Evolutionary conservation across 306 rosid genomes (phyloP), one percentile per base, ranked within the genome.

Genomic region (Prunus mume): DNA sequence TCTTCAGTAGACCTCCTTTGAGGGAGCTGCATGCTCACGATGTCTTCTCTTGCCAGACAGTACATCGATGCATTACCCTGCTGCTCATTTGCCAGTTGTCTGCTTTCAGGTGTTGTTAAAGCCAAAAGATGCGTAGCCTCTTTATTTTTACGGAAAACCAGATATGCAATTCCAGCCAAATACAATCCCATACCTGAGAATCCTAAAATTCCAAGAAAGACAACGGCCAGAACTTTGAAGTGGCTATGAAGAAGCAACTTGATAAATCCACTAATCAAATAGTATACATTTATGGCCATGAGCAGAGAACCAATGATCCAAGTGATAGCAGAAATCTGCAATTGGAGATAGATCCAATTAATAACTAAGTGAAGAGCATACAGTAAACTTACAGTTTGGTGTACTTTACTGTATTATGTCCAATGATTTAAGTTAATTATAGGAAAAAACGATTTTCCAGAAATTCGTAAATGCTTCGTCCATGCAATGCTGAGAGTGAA

Each of bases 21-120:
- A 76, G 99, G 99, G 73, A 95, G 87, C 65, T 95, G 99, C 99
- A 89, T 90, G 90, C 86, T 90, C 18, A 81, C 90, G 67, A 89
- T 89, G 81, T 95, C 97, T 84, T 92, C 97, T 73, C 96, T 89
- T 25, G 87, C 91, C 32, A 85, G 87, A 66, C 52, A 46, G 72
- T 81, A 68, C 61, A 87, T 73, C 15, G 96, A 63, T 5, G 71
- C 84, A 78, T 72, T 84, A 67, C 84, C 84, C 45, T 77, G 84
- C 62, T 85, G 90, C 30, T 77, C 80, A 78, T 28, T 66, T 78
- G 57, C 75, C 87, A 68, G 81, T 83, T 89, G 83, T 46, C 76
- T 74, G 77, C 77, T 90, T 80, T 90, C 98, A 6, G 90, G 81
- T 57, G 89, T 85, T 45, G 92, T 87, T 68, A 89, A 80, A 22